Conservation (phyloP, 1,139 yeast genomes). For the Taphrina deformans region DNA sequence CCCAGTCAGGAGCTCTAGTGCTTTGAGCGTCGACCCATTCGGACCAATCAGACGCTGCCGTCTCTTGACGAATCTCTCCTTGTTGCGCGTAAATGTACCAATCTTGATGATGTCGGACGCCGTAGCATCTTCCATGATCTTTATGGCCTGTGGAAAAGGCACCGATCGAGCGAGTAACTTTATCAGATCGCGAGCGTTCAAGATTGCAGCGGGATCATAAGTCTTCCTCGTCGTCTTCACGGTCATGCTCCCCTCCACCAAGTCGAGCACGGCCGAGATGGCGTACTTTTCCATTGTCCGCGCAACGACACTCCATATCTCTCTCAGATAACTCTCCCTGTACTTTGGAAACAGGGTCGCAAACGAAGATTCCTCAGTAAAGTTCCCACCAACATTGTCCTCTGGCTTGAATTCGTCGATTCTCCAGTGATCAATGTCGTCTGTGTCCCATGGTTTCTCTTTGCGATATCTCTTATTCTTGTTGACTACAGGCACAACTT, state of each 20-base stretch:
- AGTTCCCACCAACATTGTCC: conserved; percentile 80
- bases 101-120: conserved; percentile 97
- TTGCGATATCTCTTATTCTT: conserved; percentile 35
- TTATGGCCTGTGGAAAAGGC: conserved; percentile 85
- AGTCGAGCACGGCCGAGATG: conserved; percentile 76
- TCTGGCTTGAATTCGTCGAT: conserved; percentile 86
- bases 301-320: conserved; percentile 93
- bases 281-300: conserved; percentile 70
- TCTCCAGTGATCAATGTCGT: conserved; percentile 83
- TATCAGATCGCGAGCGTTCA: conserved; percentile 92
- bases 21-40: conserved; percentile 92
- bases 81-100: conserved; percentile 82
- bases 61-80: conserved; percentile 91
- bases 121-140: conserved; percentile 72
- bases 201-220: conserved; percentile 88
- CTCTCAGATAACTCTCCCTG: conserved; percentile 84
- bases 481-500: conserved; percentile 24
- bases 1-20: conserved; percentile 85
- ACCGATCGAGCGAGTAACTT: conserved; percentile 93
- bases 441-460: conserved; percentile 63
- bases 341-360: conserved; percentile 95
- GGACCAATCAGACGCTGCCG: conserved; percentile 97
- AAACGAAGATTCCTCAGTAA: conserved; percentile 91
- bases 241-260: conserved; percentile 97
- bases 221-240: conserved; percentile 95